Evolutionary conservation across 306 rosid genomes (phyloP).

Genomic region (Carpinus fangiana): DNA sequence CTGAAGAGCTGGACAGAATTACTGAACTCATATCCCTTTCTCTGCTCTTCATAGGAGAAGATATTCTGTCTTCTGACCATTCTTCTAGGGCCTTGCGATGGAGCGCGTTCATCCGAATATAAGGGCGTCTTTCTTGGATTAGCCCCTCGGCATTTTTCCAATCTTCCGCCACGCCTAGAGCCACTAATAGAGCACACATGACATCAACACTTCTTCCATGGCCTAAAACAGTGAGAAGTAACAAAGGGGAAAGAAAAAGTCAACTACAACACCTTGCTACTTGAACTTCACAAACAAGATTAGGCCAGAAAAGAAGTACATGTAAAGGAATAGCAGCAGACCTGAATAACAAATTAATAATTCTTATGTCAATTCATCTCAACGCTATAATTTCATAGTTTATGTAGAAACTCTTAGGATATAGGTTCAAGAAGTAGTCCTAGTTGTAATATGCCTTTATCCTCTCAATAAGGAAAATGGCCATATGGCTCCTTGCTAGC

Average conservation of each 20-base stretch:
- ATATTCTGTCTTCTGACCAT: constrained; percentile 76
- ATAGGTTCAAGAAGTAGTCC: not conserved
- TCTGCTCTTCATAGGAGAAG: constrained; percentile 44
- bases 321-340: not conserved
- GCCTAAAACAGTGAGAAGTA: constrained; percentile 38
- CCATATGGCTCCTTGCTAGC: not conserved
- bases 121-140: constrained; percentile 67
- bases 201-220: constrained; percentile 97
- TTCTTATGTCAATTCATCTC: not conserved
- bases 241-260: not conserved
- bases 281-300: constrained; percentile 8
- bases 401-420: not conserved
- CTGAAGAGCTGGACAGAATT: constrained; percentile 26
- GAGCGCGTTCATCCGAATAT: constrained; percentile 72
- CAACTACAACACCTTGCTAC: not conserved
- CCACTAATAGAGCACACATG: constrained; percentile 86
- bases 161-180: constrained; percentile 74
- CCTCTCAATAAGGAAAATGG: not conserved
- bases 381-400: not conserved
- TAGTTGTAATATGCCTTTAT: not conserved
- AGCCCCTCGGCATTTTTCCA: constrained; percentile 89
- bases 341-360: not conserved
- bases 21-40: constrained; percentile 15
- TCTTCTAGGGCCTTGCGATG: constrained; percentile 79
- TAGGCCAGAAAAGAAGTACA: not conserved